These are phyloP conservation scores for Scleroderma bovista DNA, from an alignment of 768 basidiomycete species.

Conservation along the genomic window DNA sequence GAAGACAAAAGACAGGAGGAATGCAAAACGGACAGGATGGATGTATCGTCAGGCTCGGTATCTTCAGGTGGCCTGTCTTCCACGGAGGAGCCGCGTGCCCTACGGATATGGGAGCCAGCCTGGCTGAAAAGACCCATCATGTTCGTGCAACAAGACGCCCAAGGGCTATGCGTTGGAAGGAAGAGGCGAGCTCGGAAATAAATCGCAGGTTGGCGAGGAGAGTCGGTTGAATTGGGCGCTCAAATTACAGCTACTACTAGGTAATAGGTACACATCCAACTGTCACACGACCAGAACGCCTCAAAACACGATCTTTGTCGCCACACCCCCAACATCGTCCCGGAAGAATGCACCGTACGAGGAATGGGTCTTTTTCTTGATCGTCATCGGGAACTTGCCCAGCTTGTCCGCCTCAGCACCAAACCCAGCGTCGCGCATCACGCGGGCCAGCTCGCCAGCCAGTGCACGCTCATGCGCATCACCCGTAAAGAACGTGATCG, in stretches of 20 bases:
- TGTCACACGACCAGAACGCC: not conserved
- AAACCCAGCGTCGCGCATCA: slow-evolving; percentile 84
- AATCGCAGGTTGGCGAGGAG: not conserved
- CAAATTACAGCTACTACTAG: not conserved
- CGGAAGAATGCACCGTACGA: slow-evolving; percentile 86
- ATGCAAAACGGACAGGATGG: slow-evolving; percentile 64
- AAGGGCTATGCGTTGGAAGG: not conserved
- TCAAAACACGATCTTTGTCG: slow-evolving; percentile 77
- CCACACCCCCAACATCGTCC: slow-evolving; percentile 52
- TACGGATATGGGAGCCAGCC: slow-evolving; percentile 57
- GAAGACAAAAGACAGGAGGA: slow-evolving; percentile 12
- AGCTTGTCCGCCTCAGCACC: slow-evolving; percentile 57
- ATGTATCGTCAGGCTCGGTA: slow-evolving; percentile 85
- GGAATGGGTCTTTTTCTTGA: slow-evolving; percentile 93
- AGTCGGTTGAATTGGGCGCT: not conserved
- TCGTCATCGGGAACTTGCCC: slow-evolving; percentile 89
- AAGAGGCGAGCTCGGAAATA: not conserved
- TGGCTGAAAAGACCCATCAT: slow-evolving; percentile 82
- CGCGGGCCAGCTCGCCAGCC: slow-evolving; percentile 90
- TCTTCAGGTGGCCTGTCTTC: slow-evolving; percentile 74
- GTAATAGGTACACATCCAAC: not conserved
- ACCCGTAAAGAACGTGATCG: slow-evolving; percentile 96
- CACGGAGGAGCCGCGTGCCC: slow-evolving; percentile 62
- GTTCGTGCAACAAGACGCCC: not conserved
- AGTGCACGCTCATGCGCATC: slow-evolving; percentile 78